Base-by-base conservation (phyloP, 1,284 basidiomycete species). In the Cutaneotrichosporon curvatum region DNA sequence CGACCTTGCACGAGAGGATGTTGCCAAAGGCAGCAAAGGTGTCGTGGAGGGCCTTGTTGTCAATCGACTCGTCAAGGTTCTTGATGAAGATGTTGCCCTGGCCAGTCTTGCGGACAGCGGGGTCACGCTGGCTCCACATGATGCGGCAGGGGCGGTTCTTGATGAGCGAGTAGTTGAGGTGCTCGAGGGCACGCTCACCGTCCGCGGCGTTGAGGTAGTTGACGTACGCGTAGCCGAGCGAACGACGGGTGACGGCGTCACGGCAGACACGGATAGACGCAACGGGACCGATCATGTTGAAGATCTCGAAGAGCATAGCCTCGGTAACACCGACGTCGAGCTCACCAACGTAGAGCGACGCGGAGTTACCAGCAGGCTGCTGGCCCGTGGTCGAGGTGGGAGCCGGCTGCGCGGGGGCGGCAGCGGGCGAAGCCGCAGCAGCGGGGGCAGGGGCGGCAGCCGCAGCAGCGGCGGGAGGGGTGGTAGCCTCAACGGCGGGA, bases 61-160 rank as follows among this genome's bases (percentile, higher is more conserved):
- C 95, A 63, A 99, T 99, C 56, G 80, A 80, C 74, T 95, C 89
- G 72, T 98, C 95, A 60, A 99, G 78, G 77, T 98, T 98, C 79
- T 98, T 99, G 79, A 99, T 98, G 78, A 99, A 99, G 70, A 99
- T 94, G 76, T 98, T 99, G 74, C 95, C 95, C 77, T 96, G 91
- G 59, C 92, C 92, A 58, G 92, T 97, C 82, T 98, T 97, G 75
- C 95, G 90, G 67, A 98, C 82, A 62, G 90, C 88, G 55, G 95
- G 95, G 78, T 98, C 95, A 72, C 95, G 89, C 81, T 98, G 94
- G 67, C 92, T 97, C 92, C 95, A 97, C 95, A 99, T 99, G 79
- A 99, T 99, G 67, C 95, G 91, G 79, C 95, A 99, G 57, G 95
- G 85, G 66, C 90, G 87, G 74, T 85, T 85, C 80, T 97, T 97